Percentiles rank a stretch among this genome's conserved stretches.
These are phyloP conservation scores for Gremmenia infestans DNA, from an alignment of 2,329 filamentous ascomycete species.

Conservation along the genomic window DNA sequence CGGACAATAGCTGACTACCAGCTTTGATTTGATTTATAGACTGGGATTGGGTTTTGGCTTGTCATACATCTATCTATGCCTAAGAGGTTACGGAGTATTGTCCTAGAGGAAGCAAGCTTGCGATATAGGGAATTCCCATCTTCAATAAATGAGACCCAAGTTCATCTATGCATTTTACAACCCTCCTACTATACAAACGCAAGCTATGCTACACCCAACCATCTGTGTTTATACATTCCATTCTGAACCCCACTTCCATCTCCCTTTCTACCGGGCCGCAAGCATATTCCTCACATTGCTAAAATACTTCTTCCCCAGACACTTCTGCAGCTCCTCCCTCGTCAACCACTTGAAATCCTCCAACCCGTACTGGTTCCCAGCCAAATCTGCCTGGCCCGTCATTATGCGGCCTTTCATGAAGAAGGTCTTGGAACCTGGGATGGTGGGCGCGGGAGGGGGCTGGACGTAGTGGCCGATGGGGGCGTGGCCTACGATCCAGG, in stretches of 20 bases:
- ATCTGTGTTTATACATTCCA: constrained; percentile 1
- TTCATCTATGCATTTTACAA: no score
- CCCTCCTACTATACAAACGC: neutral
- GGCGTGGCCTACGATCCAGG: constrained; percentile 89
- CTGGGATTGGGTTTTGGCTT: no score
- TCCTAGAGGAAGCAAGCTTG: neutral
- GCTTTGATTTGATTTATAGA: no score
- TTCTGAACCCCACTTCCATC: neutral
- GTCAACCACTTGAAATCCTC: constrained; percentile 89
- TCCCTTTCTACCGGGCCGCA: constrained; percentile 58
- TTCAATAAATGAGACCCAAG: neutral
- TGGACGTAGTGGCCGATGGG: constrained; percentile 76
- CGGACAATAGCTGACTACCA: no score
- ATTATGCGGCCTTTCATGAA: constrained; percentile 96
- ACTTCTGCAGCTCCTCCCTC: constrained; percentile 75
- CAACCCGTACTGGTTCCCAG: constrained; percentile 65
- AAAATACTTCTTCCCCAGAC: constrained; percentile 66
- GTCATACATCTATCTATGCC: no score
- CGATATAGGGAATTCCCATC: neutral
- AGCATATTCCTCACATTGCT: constrained; percentile 76
- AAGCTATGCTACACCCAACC: constrained; percentile 9
- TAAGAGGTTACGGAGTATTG: no score
- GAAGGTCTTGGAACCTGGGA: constrained; percentile 74
- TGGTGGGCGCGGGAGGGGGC: constrained; percentile 32
- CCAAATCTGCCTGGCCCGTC: constrained; percentile 86